phyloP scores from a whole-genome alignment of 257 asterid species.

The Pogostemon cablin region DNA sequence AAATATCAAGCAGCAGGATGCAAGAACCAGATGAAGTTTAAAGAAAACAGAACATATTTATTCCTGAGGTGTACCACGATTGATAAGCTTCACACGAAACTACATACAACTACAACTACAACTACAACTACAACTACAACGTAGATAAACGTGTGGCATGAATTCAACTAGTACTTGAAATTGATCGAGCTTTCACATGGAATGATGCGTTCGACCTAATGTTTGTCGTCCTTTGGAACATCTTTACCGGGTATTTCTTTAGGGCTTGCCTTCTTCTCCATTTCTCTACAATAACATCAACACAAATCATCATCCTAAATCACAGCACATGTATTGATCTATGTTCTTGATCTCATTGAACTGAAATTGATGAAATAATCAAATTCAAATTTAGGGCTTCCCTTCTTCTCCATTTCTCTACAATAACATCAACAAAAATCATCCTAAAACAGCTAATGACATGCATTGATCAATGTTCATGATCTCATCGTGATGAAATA shows the following conservation, averaged over 20 bases:
- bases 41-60: constrained; percentile 23
- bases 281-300: constrained; percentile 49
- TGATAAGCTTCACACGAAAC: constrained; percentile 5
- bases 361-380: constrained; percentile 2
- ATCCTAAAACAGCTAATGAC: too few species aligned
- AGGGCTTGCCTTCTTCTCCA: constrained; percentile 72
- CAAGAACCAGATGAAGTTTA: not conserved
- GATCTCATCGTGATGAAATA: constrained; percentile 16
- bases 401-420: too few species aligned
- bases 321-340: constrained; percentile 3
- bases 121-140: constrained; percentile 21
- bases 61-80: not conserved
- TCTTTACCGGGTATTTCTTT: constrained; percentile 69
- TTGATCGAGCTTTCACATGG: too few species aligned
- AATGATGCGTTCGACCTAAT: constrained; percentile 29
- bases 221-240: constrained; percentile 56
- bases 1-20: constrained; percentile 8
- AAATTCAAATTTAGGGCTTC: not conserved
- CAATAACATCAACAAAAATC: too few species aligned
- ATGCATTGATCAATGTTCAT: not conserved
- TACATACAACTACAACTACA: constrained; percentile 15
- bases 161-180: not conserved
- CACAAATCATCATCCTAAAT: not conserved
- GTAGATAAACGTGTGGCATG: constrained; percentile 4
- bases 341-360: constrained; percentile 16